Evolutionary conservation across 495 filamentous ascomycete species (phyloP).

Genomic region (Neurospora sp.): DNA sequence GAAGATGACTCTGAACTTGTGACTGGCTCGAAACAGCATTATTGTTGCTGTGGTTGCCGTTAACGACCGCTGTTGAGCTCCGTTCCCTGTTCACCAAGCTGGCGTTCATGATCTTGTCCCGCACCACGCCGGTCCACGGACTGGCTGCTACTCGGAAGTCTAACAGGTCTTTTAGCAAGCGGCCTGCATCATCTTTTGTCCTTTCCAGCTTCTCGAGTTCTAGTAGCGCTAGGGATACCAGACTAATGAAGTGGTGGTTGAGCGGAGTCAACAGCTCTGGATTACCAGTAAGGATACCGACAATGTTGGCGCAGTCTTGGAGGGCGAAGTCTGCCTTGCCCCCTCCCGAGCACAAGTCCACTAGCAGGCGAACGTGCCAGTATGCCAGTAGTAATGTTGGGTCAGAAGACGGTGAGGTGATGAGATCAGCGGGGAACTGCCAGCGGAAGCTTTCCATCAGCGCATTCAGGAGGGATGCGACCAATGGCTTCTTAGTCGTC

Average conservation of each 20-base stretch:
- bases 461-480: constrained; percentile 15
- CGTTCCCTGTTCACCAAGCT: constrained; percentile 6
- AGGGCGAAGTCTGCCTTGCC: constrained; percentile 39
- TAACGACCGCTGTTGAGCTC: neutral
- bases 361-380: constrained; percentile 62
- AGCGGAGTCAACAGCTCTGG: constrained; percentile 51
- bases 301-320: constrained; percentile 48
- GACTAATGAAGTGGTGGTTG: constrained; percentile 60
- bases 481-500: constrained; percentile 7
- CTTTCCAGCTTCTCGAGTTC: constrained; percentile 42
- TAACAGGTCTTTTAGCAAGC: constrained; percentile 23
- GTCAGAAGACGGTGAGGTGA: constrained; percentile 23
- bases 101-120: constrained; percentile 31
- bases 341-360: constrained; percentile 42
- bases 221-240: constrained; percentile 57
- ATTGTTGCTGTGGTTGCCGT: neutral
- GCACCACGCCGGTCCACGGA: constrained; percentile 37
- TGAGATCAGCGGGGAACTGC: constrained; percentile 25
- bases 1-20: constrained; percentile 11
- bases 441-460: constrained; percentile 37
- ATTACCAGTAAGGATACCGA: constrained; percentile 43
- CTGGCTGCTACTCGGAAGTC: constrained; percentile 23
- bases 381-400: constrained; percentile 57
- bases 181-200: constrained; percentile 23
- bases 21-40: constrained; percentile 8